Percentiles rank a stretch among this genome's conserved stretches.
These are phyloP conservation scores for Kuraishia floccosa DNA, from an alignment of 805 yeast species.

Conservation along the genomic window DNA sequence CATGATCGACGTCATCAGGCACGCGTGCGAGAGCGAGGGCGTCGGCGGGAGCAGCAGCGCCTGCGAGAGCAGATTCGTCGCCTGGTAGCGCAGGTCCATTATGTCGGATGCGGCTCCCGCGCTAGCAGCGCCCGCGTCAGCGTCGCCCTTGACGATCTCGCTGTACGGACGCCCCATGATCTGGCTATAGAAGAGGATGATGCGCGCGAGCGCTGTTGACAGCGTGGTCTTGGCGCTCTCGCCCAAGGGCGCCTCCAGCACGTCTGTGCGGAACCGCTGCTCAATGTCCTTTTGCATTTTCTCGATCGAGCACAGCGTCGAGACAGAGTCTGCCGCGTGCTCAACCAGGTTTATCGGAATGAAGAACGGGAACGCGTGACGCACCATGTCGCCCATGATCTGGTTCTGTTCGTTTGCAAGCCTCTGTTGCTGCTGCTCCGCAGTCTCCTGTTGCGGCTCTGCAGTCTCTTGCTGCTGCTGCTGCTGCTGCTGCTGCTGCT, in stretches of 20 bases:
- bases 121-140: too few relatives aligned
- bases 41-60: background rate
- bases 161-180: too few relatives aligned
- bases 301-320: too few relatives aligned
- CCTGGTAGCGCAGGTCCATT: background rate
- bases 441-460: background rate
- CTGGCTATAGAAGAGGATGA: too few relatives aligned
- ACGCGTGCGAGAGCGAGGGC: background rate
- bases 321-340: too few relatives aligned
- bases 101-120: background rate
- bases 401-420: background rate
- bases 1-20: slow-evolving; percentile 1
- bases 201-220: too few relatives aligned
- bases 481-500: background rate
- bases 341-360: too few relatives aligned
- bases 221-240: too few relatives aligned
- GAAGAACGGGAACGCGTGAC: background rate
- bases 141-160: too few relatives aligned
- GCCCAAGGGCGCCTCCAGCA: too few relatives aligned
- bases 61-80: background rate
- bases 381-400: background rate
- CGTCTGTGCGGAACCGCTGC: too few relatives aligned
- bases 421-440: background rate
- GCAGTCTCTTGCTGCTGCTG: background rate
- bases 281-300: too few relatives aligned